Percentiles rank a stretch among this genome's conserved stretches.
Conservation (phyloP, 1,284 basidiomycete genomes). For the Cutaneotrichosporon sp. region DNA sequence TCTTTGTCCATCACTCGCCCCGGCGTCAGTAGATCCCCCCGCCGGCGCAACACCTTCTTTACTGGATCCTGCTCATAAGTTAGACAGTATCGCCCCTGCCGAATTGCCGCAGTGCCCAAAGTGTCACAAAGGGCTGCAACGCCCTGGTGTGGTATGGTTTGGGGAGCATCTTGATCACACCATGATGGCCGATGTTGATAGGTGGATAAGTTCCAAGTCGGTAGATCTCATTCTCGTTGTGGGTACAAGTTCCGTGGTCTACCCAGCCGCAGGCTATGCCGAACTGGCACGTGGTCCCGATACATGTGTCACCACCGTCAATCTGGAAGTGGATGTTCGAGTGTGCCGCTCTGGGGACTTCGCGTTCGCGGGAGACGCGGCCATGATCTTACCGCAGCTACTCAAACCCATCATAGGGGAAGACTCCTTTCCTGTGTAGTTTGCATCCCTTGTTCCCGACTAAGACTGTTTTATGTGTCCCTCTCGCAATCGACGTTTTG, state of each 20-base stretch:
- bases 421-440: no score
- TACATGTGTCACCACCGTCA: conserved; percentile 11
- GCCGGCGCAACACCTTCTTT: background rate
- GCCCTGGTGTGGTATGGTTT: conserved; percentile 18
- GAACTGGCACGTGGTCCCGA: conserved; percentile 5
- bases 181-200: conserved; percentile 9
- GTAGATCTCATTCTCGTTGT: conserved; percentile 15
- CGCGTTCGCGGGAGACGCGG: conserved; percentile 12
- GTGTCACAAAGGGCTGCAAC: conserved; percentile 4
- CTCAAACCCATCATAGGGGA: background rate
- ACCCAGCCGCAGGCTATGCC: conserved; percentile 12
- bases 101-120: conserved; percentile 7
- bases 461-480: background rate
- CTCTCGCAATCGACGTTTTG: background rate
- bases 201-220: conserved; percentile 8
- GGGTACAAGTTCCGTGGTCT: conserved; percentile 13
- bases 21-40: background rate
- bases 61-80: conserved; percentile 3
- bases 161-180: conserved; percentile 12
- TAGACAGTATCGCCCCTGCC: background rate
- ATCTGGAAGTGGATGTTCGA: conserved; percentile 7
- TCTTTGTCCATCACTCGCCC: conserved; percentile 3
- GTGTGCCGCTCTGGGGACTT: conserved; percentile 5
- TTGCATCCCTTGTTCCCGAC: no score
- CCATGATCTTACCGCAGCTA: conserved; percentile 7